A percentile compares a stretch with the other conserved stretches of the same genome.
Conservation (phyloP, 2,329 filamentous ascomycete genomes). For the Fusarium hainanense region DNA sequence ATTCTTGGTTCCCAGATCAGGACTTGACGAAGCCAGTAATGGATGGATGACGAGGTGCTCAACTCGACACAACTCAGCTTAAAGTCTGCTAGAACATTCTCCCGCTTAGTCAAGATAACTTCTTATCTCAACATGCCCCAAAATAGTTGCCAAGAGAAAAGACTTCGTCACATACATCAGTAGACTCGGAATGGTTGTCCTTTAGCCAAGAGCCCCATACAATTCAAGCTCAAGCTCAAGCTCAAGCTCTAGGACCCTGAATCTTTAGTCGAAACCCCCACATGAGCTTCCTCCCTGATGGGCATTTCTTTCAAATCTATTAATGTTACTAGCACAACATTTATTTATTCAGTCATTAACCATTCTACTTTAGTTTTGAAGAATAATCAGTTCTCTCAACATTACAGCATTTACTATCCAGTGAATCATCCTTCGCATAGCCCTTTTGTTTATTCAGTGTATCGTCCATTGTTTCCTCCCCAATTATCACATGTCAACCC, state of each 20-base stretch:
- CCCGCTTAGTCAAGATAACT: slow-evolving; percentile 1
- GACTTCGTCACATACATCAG: slow-evolving; percentile 27
- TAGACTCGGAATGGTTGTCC: neutral
- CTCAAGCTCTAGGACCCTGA: slow-evolving; percentile 31
- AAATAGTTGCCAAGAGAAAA: slow-evolving; percentile 16
- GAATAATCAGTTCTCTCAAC: neutral
- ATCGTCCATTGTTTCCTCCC: neutral
- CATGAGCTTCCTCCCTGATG: slow-evolving; percentile 19
- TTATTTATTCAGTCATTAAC: neutral
- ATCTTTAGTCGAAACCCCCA: slow-evolving; percentile 22
- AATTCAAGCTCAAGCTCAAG: slow-evolving; percentile 12
- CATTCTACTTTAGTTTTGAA: neutral
- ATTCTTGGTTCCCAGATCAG: slow-evolving; percentile 24
- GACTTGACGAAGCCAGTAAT: slow-evolving; percentile 4
- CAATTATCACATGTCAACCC: slow-evolving; percentile 28
- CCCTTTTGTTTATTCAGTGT: neutral
- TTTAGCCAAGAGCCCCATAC: neutral
- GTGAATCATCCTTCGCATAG: neutral
- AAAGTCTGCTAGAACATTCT: neutral
- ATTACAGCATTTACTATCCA: neutral
- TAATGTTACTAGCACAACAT: neutral
- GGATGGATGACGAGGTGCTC: slow-evolving; percentile 19
- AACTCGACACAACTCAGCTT: neutral
- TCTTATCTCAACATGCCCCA: neutral
- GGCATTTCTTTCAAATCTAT: neutral